phyloP scores from a whole-genome alignment of 179 eudicot genomes.

The Gypsophila paniculata region DNA sequence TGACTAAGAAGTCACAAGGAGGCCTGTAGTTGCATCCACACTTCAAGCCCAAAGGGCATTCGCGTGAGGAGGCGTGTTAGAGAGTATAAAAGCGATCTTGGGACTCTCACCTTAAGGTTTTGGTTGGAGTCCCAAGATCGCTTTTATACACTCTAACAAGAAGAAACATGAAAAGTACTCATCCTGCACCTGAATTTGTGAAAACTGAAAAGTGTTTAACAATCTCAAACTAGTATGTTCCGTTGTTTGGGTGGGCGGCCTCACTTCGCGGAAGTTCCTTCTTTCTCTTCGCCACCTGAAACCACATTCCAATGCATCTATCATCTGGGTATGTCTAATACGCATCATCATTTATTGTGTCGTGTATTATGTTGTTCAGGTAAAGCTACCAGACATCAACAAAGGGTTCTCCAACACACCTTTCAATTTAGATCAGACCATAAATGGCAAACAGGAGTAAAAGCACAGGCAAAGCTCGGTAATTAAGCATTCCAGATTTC shows the following conservation, averaged over 20 bases:
- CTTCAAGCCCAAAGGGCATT: too few relatives aligned
- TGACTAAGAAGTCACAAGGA: too few relatives aligned
- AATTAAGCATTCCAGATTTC: too few relatives aligned
- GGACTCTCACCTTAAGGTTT: too few relatives aligned
- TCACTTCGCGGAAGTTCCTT: constrained; percentile 53
- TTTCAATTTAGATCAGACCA: neutral
- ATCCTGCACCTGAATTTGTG: constrained; percentile 44
- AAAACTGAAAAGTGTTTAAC: constrained; percentile 35
- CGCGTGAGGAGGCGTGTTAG: too few relatives aligned
- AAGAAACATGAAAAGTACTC: neutral
- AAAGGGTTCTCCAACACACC: neutral
- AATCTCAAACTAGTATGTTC: constrained; percentile 36
- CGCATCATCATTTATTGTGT: too few relatives aligned
- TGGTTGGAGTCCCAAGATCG: too few relatives aligned
- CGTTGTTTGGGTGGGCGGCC: constrained; percentile 70
- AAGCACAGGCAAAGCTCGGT: too few relatives aligned
- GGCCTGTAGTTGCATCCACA: too few relatives aligned
- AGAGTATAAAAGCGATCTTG: too few relatives aligned
- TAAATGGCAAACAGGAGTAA: neutral
- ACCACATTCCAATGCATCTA: constrained; percentile 22
- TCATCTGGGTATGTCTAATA: neutral
- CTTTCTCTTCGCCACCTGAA: constrained; percentile 62
- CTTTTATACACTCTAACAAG: too few relatives aligned
- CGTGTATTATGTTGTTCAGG: neutral
- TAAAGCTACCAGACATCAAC: neutral